These are phyloP conservation scores for Annulohypoxylon moriforme DNA, from an alignment of 495 filamentous ascomycete genomes.

Conservation along the genomic window DNA sequence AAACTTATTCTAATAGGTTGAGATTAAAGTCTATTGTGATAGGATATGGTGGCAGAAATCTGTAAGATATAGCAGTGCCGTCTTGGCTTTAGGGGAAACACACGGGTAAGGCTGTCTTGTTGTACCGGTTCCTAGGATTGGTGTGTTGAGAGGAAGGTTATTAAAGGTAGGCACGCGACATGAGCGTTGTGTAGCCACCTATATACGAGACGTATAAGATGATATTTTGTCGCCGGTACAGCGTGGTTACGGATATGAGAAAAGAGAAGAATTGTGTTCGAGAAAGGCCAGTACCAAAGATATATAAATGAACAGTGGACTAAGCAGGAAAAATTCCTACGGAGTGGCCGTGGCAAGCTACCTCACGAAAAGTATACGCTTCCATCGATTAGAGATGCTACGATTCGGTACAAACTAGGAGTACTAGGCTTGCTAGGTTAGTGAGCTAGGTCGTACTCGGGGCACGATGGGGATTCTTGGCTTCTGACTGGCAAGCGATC, in stretches of 20 bases:
- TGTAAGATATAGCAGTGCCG: constrained; percentile 17
- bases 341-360: constrained; percentile 40
- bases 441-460: constrained; percentile 25
- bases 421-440: constrained; percentile 9
- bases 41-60: constrained; percentile 12
- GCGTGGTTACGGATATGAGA: constrained; percentile 13
- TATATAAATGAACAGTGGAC: constrained; percentile 28
- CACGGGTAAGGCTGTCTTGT: constrained; percentile 4
- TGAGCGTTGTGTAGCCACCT: constrained; percentile 5
- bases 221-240: not conserved
- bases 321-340: constrained; percentile 22
- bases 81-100: constrained; percentile 24
- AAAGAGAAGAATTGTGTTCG: not conserved
- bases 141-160: constrained; percentile 1
- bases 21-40: constrained; percentile 26
- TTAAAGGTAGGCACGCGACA: constrained; percentile 15
- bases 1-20: constrained; percentile 28
- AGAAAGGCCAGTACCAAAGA: constrained; percentile 22
- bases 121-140: constrained; percentile 12
- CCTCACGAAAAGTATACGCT: constrained; percentile 31
- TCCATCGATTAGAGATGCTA: constrained; percentile 37
- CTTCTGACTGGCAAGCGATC: constrained; percentile 37
- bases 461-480: constrained; percentile 43
- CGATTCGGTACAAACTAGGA: constrained; percentile 25
- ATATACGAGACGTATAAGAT: constrained; percentile 3